phyloP scores from a whole-genome alignment of 177 flowering plant genomes.

The Vitis hybrid region DNA sequence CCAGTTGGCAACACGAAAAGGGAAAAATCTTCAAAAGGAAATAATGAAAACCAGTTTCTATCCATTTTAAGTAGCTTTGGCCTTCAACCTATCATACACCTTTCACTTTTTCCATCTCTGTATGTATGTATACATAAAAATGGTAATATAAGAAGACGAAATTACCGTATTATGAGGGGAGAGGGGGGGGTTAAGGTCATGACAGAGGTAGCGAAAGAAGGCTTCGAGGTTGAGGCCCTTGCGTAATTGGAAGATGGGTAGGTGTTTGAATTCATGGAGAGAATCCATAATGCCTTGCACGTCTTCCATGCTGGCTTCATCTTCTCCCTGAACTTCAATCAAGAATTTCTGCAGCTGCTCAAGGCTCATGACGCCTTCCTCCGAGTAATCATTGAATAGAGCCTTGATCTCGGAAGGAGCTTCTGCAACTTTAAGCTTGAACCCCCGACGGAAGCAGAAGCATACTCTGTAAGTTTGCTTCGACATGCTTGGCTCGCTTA shows the following conservation, averaged over 20 bases:
- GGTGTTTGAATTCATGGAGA: neutral
- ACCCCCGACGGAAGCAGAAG: conserved; percentile 24
- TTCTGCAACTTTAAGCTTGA: conserved; percentile 21
- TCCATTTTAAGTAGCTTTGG: no score
- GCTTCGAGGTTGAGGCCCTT: conserved; percentile 15
- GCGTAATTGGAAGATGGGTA: conserved; percentile 8
- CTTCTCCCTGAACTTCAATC: conserved; percentile 11
- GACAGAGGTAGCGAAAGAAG: conserved; percentile 8
- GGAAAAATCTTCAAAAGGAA: no score
- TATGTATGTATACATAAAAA: no score
- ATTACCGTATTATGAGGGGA: neutral
- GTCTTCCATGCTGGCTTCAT: conserved; percentile 3
- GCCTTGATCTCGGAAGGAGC: conserved; percentile 23
- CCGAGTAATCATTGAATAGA: conserved; percentile 19
- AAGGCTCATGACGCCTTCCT: conserved; percentile 12
- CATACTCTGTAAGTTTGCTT: no score
- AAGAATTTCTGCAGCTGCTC: conserved; percentile 16
- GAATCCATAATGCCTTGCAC: conserved; percentile 12
- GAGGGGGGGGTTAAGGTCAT: conserved; percentile 2
- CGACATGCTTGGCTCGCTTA: no score
- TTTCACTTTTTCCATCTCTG: no score
- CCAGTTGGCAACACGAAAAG: no score
- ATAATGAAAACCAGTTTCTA: no score
- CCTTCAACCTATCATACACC: no score
- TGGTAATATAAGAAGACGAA: no score